Percentiles rank a stretch among this genome's conserved stretches.
These are phyloP conservation scores for Trametes pubescens DNA, from an alignment of 1,284 basidiomycete genomes.

Conservation along the genomic window DNA sequence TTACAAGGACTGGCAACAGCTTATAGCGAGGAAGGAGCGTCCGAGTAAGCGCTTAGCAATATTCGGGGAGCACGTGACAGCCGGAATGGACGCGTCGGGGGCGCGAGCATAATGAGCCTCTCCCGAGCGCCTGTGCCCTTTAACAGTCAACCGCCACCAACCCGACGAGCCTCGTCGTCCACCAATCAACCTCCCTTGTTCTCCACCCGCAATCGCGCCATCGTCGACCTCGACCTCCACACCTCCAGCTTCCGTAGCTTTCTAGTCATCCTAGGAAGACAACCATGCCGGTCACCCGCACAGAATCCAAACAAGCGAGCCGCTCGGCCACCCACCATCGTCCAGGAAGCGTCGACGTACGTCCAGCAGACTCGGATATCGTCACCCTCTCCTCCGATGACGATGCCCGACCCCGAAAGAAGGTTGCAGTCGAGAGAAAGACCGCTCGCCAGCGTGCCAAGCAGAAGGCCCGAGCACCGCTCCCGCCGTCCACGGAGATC, in stretches of 20 bases:
- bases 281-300: conserved; percentile 32
- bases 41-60: conserved; percentile 1
- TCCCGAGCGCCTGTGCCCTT: conserved; percentile 9
- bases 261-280: no score
- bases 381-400: conserved; percentile 23
- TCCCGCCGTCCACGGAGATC: conserved; percentile 26
- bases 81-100: conserved; percentile 24
- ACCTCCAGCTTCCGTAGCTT: background rate
- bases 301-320: conserved; percentile 19
- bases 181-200: background rate
- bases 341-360: conserved; percentile 18
- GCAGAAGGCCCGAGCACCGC: conserved; percentile 28
- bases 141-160: conserved; percentile 28
- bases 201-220: background rate
- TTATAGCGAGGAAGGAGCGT: no score
- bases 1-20: no score
- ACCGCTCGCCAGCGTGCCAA: conserved; percentile 22
- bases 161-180: background rate
- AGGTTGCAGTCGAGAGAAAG: conserved; percentile 21
- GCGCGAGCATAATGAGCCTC: conserved; percentile 21
- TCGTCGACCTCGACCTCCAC: no score
- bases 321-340: conserved; percentile 19
- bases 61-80: conserved; percentile 28
- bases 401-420: conserved; percentile 23
- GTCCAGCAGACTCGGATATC: conserved; percentile 13